A percentile compares a stretch with the other conserved stretches of the same genome.
phyloP scores from a whole-genome alignment of 2,329 filamentous ascomycete genomes.

The Rachicladosporium sp. region DNA sequence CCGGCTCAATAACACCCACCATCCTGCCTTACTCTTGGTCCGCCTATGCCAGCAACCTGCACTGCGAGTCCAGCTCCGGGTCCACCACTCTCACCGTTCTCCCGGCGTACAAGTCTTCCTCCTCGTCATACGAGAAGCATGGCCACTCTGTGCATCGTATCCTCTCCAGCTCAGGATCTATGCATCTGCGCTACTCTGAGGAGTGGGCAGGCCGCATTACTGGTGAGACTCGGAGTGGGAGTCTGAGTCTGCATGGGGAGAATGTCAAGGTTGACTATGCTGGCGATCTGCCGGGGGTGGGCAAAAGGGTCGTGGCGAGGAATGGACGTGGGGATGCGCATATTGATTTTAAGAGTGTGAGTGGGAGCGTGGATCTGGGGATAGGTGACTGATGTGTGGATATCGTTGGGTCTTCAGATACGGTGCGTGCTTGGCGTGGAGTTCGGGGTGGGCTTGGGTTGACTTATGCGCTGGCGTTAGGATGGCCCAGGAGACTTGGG shows the following conservation, averaged over 20 bases:
- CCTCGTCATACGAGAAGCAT: constrained; percentile 5
- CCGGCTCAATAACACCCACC: constrained; percentile 26
- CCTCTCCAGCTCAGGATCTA: constrained; percentile 19
- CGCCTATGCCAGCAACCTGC: constrained; percentile 15
- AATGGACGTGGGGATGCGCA: constrained; percentile 26
- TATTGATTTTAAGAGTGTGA: constrained; percentile 22
- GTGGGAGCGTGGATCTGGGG: constrained; percentile 14
- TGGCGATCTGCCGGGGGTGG: constrained; percentile 16
- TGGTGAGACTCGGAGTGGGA: constrained; percentile 26
- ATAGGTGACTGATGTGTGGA: constrained; percentile 11
- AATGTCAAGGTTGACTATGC: constrained; percentile 23
- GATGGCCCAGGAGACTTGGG: too few species aligned
- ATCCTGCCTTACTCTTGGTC: constrained; percentile 24
- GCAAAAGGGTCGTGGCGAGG: constrained; percentile 24
- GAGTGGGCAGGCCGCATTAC: constrained; percentile 31
- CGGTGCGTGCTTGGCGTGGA: too few species aligned
- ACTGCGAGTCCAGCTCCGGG: constrained; percentile 25
- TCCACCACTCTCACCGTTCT: constrained; percentile 23
- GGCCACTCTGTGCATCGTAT: constrained; percentile 14
- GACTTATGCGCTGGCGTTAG: too few species aligned
- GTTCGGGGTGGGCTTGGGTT: too few species aligned
- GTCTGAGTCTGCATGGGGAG: constrained; percentile 26
- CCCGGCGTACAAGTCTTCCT: constrained; percentile 16
- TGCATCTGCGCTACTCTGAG: constrained; percentile 28
- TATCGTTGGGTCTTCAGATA: too few species aligned